A percentile compares a stretch with the other conserved stretches of the same genome.
Conservation (phyloP, 2,329 filamentous ascomycete genomes). For the Scopulariopsis brevicaulis region DNA sequence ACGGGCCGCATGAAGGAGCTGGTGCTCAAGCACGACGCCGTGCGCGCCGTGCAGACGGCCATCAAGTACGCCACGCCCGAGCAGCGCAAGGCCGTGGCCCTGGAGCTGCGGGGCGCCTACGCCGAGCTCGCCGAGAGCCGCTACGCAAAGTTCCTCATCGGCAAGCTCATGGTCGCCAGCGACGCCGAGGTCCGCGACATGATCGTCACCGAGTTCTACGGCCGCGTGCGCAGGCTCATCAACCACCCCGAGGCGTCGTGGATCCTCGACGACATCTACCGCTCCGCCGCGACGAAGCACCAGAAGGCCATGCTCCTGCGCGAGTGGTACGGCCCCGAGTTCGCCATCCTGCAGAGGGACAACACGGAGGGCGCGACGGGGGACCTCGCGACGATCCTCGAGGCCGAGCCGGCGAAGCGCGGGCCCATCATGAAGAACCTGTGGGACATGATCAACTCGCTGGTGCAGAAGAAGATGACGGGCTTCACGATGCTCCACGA, state of each 20-base stretch:
- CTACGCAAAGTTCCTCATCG: slow-evolving; percentile 95
- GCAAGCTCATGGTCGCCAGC: slow-evolving; percentile 88
- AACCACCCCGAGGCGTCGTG: slow-evolving; percentile 94
- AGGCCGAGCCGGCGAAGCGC: slow-evolving; percentile 72
- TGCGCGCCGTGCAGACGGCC: slow-evolving; percentile 92
- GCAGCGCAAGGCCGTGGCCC: slow-evolving; percentile 77
- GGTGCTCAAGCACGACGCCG: slow-evolving; percentile 95
- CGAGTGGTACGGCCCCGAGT: slow-evolving; percentile 96
- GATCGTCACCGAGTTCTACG: slow-evolving; percentile 91
- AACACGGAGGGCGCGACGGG: slow-evolving; percentile 43
- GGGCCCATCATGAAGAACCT: slow-evolving; percentile 78
- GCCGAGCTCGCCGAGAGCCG: slow-evolving; percentile 80
- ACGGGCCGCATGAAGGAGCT: slow-evolving; percentile 89
- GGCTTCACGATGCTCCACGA: slow-evolving; percentile 98
- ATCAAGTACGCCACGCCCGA: slow-evolving; percentile 86
- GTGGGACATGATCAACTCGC: slow-evolving; percentile 75
- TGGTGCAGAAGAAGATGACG: slow-evolving; percentile 93
- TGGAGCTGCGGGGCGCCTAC: slow-evolving; percentile 77
- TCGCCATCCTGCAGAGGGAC: slow-evolving; percentile 60
- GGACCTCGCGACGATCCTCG: slow-evolving; percentile 66
- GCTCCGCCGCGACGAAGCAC: slow-evolving; percentile 70
- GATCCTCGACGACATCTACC: slow-evolving; percentile 96
- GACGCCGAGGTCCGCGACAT: slow-evolving; percentile 78
- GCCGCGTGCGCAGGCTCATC: slow-evolving; percentile 83
- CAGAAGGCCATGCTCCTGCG: slow-evolving; percentile 79